Percentiles rank a stretch among this genome's conserved stretches.
Evolutionary conservation across 2,329 filamentous ascomycete species (phyloP).

Genomic region (Alternaria viburni): DNA sequence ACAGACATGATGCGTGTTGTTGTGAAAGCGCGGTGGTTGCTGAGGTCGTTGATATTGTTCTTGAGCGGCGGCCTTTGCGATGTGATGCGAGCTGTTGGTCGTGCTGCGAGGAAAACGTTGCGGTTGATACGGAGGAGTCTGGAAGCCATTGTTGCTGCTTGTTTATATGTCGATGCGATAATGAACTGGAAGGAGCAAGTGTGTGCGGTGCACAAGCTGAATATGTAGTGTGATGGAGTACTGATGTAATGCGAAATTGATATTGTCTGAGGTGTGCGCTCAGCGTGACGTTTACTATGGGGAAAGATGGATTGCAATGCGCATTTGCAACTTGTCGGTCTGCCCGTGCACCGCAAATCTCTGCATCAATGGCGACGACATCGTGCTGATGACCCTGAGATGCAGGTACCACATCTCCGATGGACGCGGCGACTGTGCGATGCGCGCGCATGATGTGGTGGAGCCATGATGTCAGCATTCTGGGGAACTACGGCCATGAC

Average conservation of each 20-base stretch:
- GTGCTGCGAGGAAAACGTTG: conserved; percentile 2
- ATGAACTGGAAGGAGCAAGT: not conserved
- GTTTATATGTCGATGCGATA: not conserved
- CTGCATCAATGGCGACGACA: conserved; percentile 10
- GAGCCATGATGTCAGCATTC: conserved; percentile 16
- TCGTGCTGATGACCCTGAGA: conserved; percentile 6
- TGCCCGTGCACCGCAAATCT: conserved; percentile 4
- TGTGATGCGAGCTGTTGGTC: not conserved
- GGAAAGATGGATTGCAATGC: conserved; percentile 1
- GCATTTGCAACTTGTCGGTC: not conserved
- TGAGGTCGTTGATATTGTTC: conserved; percentile 5
- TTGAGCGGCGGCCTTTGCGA: not conserved
- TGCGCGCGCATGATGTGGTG: conserved; percentile 6
- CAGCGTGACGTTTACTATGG: conserved; percentile 7
- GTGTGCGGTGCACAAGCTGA: not conserved
- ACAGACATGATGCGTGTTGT: conserved; percentile 20
- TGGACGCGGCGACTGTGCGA: conserved; percentile 7
- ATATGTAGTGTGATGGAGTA: conserved; percentile 3
- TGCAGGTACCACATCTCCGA: conserved; percentile 14
- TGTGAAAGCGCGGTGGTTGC: conserved; percentile 15
- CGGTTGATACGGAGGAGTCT: conserved; percentile 8
- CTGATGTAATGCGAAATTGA: conserved; percentile 9
- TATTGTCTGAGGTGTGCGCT: not conserved
- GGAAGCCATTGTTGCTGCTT: conserved; percentile 7
- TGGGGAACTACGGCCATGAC: conserved; percentile 2